Conservation (phyloP, 140 eudicot species). For the Anethum foeniculum region DNA sequence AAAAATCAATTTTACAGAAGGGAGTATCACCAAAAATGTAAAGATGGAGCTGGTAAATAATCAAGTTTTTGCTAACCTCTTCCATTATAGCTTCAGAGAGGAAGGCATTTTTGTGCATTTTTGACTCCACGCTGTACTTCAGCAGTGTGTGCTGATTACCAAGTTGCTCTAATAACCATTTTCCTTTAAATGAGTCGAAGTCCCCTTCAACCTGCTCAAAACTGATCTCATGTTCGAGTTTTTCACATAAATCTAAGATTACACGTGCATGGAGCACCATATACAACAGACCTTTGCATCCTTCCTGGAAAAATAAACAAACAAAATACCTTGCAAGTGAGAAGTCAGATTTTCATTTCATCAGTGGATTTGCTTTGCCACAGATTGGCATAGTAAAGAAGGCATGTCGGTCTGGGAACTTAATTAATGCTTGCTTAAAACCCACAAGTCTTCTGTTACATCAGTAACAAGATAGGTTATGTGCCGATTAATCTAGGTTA, state of each 20-base stretch:
- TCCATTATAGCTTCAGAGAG: conserved; percentile 98
- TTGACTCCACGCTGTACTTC: conserved; percentile 85
- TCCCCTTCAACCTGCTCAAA: conserved; percentile 77
- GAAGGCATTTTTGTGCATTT: conserved; percentile 72
- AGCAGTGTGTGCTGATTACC: conserved; percentile 85
- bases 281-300: conserved; percentile 87
- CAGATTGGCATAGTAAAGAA: background rate
- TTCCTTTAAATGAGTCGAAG: conserved; percentile 69
- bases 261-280: conserved; percentile 99
- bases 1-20: background rate
- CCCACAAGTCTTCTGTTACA: background rate
- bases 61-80: conserved; percentile 48
- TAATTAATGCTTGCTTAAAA: background rate
- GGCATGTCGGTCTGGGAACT: background rate
- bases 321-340: conserved; percentile 8
- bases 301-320: conserved; percentile 55
- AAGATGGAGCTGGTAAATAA: conserved; percentile 8
- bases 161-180: conserved; percentile 84
- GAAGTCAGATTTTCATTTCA: background rate
- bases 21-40: background rate
- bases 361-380: background rate
- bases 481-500: background rate
- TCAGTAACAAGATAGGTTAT: background rate
- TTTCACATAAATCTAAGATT: conserved; percentile 80
- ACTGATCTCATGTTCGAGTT: conserved; percentile 65